A percentile compares a stretch with the other conserved stretches of the same genome.
These are phyloP conservation scores for Fraxinus velutina DNA, from an alignment of 305 asterid genomes.

Conservation along the genomic window DNA sequence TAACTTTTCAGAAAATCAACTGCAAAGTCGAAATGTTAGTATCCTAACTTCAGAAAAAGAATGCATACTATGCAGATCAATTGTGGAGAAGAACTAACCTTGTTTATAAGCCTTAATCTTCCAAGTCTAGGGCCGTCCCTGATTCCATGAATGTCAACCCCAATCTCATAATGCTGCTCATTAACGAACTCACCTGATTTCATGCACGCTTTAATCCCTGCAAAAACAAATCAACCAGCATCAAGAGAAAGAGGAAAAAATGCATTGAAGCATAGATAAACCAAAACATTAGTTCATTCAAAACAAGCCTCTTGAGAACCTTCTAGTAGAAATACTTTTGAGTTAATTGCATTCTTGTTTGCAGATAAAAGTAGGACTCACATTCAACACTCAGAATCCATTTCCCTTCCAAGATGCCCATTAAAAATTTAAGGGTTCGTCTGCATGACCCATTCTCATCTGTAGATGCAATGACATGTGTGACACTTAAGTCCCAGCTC, in stretches of 20 bases:
- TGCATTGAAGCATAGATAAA: neutral
- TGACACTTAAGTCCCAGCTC: conserved; percentile 73
- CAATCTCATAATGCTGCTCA: conserved; percentile 72
- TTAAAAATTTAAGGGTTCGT: conserved; percentile 83
- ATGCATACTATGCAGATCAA: neutral
- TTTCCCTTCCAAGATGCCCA: conserved; percentile 92
- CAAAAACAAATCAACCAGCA: neutral
- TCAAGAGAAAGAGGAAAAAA: conserved; percentile 3
- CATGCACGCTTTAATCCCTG: conserved; percentile 86
- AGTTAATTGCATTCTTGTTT: conserved; percentile 1
- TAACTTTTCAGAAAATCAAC: neutral
- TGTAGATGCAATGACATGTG: conserved; percentile 82
- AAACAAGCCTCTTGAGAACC: neutral
- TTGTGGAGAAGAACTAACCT: conserved; percentile 46
- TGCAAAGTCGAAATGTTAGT: neutral
- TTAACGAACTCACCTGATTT: conserved; percentile 54
- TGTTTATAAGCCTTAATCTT: conserved; percentile 58
- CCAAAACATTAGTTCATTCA: neutral
- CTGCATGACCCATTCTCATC: conserved; percentile 81
- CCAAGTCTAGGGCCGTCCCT: conserved; percentile 79
- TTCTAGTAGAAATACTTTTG: neutral
- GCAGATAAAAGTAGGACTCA: conserved; percentile 35
- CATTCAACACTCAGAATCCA: conserved; percentile 77
- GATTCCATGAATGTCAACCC: conserved; percentile 72
- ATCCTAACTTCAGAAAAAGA: neutral